Percentiles rank a stretch among this genome's conserved stretches.
These are phyloP conservation scores for Cercospora sp. DNA, from an alignment of 2,329 filamentous ascomycete species.

Conservation along the genomic window DNA sequence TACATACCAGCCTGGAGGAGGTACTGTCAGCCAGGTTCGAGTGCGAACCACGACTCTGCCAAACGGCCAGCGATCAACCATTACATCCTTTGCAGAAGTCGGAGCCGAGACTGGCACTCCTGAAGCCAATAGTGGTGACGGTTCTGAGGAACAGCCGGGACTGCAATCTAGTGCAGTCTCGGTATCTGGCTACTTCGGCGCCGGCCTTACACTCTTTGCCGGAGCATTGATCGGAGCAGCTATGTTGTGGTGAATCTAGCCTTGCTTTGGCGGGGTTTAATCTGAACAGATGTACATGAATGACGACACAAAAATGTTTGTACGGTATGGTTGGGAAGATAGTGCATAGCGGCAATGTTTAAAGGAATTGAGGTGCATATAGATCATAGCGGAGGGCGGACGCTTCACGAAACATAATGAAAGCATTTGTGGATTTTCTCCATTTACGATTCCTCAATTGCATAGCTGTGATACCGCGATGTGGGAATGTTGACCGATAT, in stretches of 20 bases:
- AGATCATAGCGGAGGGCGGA: neutral
- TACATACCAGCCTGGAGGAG: constrained; percentile 49
- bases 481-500: neutral
- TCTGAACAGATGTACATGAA: constrained; percentile 2
- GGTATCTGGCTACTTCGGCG: constrained; percentile 29
- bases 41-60: constrained; percentile 40
- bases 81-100: constrained; percentile 49
- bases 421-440: neutral
- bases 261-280: neutral
- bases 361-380: neutral
- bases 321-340: neutral
- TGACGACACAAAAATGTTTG: neutral
- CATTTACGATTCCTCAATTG: neutral
- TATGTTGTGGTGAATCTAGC: constrained; percentile 21
- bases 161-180: constrained; percentile 43
- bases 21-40: constrained; percentile 43
- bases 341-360: neutral
- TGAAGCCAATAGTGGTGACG: constrained; percentile 12
- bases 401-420: neutral
- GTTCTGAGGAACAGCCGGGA: constrained; percentile 34
- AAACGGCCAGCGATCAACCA: constrained; percentile 41
- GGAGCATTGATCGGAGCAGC: constrained; percentile 40
- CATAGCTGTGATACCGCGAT: neutral
- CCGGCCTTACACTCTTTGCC: constrained; percentile 36
- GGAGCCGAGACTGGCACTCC: constrained; percentile 31